Base-by-base conservation (phyloP, 768 basidiomycete species). In the Boletales sp. region DNA sequence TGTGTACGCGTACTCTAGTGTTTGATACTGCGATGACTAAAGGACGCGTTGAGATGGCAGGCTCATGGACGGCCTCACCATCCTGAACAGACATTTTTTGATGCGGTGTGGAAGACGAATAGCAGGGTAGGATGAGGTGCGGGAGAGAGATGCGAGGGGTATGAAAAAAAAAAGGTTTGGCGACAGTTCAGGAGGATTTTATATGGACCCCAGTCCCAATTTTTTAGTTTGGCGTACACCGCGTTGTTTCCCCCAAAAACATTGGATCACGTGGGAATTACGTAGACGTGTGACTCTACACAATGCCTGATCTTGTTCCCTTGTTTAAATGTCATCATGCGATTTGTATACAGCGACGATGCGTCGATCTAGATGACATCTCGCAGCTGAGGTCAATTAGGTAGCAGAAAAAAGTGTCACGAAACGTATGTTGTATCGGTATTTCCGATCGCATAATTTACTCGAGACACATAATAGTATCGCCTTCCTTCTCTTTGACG, bases 21-120 rank as follows among this genome's bases (percentile, higher is more conserved):
- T 68, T 65, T 52, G 60, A 54, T 43, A 66, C 50, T 44, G 65
- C 56, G 36, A 72, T 62, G 37, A 67, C 56, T 45, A 72, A 48
- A 46, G 71, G 72, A 53, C 72, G 72, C 51, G 63, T 68, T 52
- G 62, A 54, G 46, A 72, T 62, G 55, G 59, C 57, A 58, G 62
- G 44, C 54, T 62, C 64, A n/a, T 41, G 52, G 54, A 51, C 57
- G 53, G 57, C 68, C 42, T 67, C 64, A 18, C 60, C 70, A 46
- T 62, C 62, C 46, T 60, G 61, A 41, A 55, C 41, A 57, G 68
- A 65, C 71, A 72, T 72, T 64, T 68, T 65, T 42, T 25, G 19
- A 17, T 21, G 33, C 33, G 48, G 34, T 50, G 40, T 38, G 45
- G 38, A 37, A 47, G 53, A 56, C 46, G 39, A 48, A 5, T 5